These are phyloP conservation scores for Cucurbita argyrosperma DNA, from an alignment of 306 rosid genomes.

Conservation along the genomic window DNA sequence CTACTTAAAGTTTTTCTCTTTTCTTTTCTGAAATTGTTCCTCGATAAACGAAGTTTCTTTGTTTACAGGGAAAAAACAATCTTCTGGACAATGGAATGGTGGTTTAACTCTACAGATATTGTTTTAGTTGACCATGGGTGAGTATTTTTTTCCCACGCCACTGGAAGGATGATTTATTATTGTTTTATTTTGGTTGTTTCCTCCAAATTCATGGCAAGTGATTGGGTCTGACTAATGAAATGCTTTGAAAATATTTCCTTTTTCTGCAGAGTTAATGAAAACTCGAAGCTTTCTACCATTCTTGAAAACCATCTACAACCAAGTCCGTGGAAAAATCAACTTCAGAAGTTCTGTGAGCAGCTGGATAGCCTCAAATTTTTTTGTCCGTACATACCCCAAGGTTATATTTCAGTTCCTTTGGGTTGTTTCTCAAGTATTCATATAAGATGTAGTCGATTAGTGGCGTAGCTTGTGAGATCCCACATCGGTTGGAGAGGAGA, in stretches of 20 bases:
- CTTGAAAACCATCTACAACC: slow-evolving; percentile 60
- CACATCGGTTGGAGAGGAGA: too few relatives aligned
- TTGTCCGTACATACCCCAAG: slow-evolving; percentile 55
- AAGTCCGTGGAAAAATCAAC: slow-evolving; percentile 63
- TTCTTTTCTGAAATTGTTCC: not conserved
- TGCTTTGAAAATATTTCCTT: not conserved
- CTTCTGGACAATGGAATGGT: slow-evolving; percentile 90
- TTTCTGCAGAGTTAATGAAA: slow-evolving; percentile 50
- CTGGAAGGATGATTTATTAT: not conserved
- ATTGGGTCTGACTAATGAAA: not conserved
- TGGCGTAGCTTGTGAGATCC: not conserved
- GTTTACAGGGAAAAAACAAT: slow-evolving; percentile 57
- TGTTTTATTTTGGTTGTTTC: not conserved
- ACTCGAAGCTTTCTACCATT: slow-evolving; percentile 29
- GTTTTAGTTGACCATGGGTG: slow-evolving; percentile 63
- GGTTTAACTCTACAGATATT: slow-evolving; percentile 45
- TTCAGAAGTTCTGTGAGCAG: slow-evolving; percentile 40
- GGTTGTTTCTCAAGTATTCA: not conserved
- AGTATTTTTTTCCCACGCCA: slow-evolving; percentile 13
- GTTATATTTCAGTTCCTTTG: slow-evolving; percentile 22
- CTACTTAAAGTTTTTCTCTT: not conserved
- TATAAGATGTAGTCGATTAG: not conserved
- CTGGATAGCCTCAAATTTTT: slow-evolving; percentile 54
- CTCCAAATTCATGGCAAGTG: not conserved
- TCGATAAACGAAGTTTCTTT: not conserved